Evolutionary conservation across 306 rosid genomes (phyloP).

Genomic region (Herpetospermum pedunculosum): DNA sequence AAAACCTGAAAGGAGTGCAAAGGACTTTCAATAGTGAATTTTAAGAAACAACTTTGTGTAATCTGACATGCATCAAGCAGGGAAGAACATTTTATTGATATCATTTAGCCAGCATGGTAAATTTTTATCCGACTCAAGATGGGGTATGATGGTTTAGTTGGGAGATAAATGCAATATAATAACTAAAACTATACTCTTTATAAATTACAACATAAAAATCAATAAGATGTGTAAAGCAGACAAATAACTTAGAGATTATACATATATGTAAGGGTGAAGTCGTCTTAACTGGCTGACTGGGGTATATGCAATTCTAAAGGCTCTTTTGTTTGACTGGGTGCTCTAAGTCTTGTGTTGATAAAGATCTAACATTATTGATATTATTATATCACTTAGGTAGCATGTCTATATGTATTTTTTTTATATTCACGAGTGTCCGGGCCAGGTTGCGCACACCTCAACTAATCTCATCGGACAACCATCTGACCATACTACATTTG

Average conservation of each 20-base stretch:
- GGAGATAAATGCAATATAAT: background rate
- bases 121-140: background rate
- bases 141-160: background rate
- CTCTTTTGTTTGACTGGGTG: background rate
- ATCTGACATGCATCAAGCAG: background rate
- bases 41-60: background rate
- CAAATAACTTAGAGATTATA: background rate
- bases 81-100: background rate
- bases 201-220: background rate
- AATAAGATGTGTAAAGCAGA: background rate
- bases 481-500: too few species aligned
- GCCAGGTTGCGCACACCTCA: too few species aligned
- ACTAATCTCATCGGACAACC: too few species aligned
- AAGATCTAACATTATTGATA: background rate
- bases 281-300: background rate
- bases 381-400: background rate
- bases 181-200: background rate
- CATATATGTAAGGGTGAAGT: background rate
- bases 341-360: background rate
- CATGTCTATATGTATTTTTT: background rate
- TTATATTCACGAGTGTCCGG: too few species aligned
- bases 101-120: background rate
- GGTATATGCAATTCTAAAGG: background rate
- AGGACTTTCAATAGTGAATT: background rate
- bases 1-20: slow-evolving; percentile 46